Conservation (phyloP, 331 rosid species). For the Pyrus hybrid region DNA sequence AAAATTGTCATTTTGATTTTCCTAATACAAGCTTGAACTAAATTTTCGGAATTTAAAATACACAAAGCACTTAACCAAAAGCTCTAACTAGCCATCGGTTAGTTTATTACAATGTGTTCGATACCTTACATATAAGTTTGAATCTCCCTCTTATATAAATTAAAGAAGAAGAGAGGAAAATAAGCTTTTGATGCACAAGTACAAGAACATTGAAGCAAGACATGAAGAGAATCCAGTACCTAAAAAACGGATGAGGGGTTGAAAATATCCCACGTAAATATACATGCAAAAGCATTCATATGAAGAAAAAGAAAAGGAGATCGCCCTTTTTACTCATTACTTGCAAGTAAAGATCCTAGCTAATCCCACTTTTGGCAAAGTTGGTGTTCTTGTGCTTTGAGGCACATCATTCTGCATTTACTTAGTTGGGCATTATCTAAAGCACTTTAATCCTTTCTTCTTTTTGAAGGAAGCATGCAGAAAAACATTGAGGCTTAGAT, state of each 20-base stretch:
- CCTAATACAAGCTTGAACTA: not conserved
- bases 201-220: not conserved
- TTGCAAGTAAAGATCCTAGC: not conserved
- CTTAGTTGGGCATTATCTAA: not conserved
- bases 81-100: not conserved
- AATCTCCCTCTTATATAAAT: not conserved
- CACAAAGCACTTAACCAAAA: not conserved
- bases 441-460: constrained; percentile 6
- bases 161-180: not conserved
- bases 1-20: too few species aligned
- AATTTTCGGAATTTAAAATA: not conserved
- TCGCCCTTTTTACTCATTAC: constrained; percentile 19
- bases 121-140: not conserved
- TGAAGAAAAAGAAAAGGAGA: not conserved
- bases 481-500: not conserved
- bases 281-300: not conserved
- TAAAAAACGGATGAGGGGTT: not conserved
- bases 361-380: constrained; percentile 16
- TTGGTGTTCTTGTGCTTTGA: constrained; percentile 28
- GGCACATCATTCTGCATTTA: constrained; percentile 27
- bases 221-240: constrained; percentile 9
- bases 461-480: not conserved
- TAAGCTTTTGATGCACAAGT: not conserved
- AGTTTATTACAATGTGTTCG: not conserved
- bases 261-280: not conserved